Evolutionary conservation across 1,284 basidiomycete species (phyloP), one percentile per base, ranked within the genome.

Genomic region (Pyrrhoderma lamaoense): DNA sequence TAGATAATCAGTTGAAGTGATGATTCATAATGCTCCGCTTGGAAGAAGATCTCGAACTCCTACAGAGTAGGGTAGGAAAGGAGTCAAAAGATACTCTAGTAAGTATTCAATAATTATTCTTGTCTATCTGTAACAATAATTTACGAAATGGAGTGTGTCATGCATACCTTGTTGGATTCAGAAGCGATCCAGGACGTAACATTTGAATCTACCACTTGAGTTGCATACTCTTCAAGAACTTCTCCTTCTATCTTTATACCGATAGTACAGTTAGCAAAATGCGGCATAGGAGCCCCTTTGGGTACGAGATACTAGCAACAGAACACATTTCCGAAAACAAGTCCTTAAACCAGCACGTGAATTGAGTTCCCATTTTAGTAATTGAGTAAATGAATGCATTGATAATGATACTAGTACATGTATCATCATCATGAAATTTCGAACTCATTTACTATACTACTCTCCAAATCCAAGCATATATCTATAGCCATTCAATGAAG

Each of bases 181-280:
- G 42, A 46, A 14, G 47, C 52, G 16, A 54, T 43, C 52, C 52
- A 54, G 14, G 48, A 45, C 25, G 52, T 50, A 14, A 46, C 48
- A 9, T 43, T 40, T 9, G 34, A 45, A n/a, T 35, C 52, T n/a
- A 45, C 43, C 2, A 49, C 42, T 22, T 54, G 48, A 23, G 47
- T 42, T 14, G 47, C 47, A 46, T 50, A 54, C 25, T 54, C 52
- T 16, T 50, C 52, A 11, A 54, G 43, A 18, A 45, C 8, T 9
- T 46, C 31, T 7, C 42, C 52, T 11, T 45, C 42, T 39, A 54
- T 45, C 23, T 48, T 36, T 27, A 54, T 50, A 7, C 47, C 47
- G 8, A 49, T 46, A 2, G 43, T 25, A 25, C 52, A 54, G 25
- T 50, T 42, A 4, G 47, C 42, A 47, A 50, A 42, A 8, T 47